Percentiles rank a stretch among this genome's conserved stretches.
phyloP scores from a whole-genome alignment of 805 yeast genomes.

The Kodamaea laetipori region DNA sequence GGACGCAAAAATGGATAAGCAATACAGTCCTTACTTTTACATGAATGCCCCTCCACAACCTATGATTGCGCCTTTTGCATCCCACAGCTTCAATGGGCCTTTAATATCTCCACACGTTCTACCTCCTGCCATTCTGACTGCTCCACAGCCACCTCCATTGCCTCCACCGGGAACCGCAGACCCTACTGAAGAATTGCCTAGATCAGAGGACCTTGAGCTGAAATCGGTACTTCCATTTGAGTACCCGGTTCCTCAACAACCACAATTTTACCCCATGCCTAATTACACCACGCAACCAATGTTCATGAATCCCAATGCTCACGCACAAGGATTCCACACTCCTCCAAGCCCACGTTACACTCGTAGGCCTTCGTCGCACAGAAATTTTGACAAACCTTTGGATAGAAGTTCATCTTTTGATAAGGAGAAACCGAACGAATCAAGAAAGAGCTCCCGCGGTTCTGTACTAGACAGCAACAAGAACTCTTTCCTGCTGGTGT shows the following conservation, averaged over 20 bases:
- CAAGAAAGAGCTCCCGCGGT: conserved; percentile 16
- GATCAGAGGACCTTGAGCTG: too few species aligned
- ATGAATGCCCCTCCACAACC: conserved; percentile 5
- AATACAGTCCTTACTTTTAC: conserved; percentile 3
- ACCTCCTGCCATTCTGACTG: conserved; percentile 3
- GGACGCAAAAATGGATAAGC: conserved; percentile 16
- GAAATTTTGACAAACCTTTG: conserved; percentile 7
- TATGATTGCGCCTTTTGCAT: conserved; percentile 1
- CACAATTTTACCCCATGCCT: neutral
- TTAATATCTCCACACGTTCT: neutral
- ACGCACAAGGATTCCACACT: neutral
- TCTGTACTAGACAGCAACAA: conserved; percentile 14
- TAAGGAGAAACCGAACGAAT: neutral
- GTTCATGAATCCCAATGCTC: neutral
- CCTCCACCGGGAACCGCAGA: conserved; percentile 8
- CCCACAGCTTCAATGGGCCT: conserved; percentile 1
- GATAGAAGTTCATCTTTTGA: neutral
- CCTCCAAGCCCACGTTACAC: conserved; percentile 3
- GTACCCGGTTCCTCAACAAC: neutral
- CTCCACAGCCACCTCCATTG: conserved; percentile 8
- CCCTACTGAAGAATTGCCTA: neutral
- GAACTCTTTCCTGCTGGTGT: conserved; percentile 15
- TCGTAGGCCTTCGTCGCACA: conserved; percentile 15
- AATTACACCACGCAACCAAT: conserved; percentile 1
- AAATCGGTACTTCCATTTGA: neutral